phyloP scores from a whole-genome alignment of 2,329 filamentous ascomycete species.

The Orbilia blumenaviensis region DNA sequence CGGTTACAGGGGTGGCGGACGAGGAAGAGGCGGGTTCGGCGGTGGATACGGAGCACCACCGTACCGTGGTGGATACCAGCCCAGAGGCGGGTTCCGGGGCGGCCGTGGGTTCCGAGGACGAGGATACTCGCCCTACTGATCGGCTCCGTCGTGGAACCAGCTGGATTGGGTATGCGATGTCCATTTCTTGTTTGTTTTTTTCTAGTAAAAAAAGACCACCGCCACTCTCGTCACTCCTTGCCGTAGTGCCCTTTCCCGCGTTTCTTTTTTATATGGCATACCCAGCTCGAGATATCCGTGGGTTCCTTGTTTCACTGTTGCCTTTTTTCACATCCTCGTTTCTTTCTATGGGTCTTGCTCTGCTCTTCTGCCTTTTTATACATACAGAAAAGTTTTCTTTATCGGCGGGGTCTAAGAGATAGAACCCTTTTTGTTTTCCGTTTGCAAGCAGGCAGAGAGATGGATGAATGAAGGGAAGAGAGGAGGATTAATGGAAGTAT shows the following conservation, averaged over 20 bases:
- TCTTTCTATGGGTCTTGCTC: constrained; percentile 7
- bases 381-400: constrained; percentile 45
- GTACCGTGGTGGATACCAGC: constrained; percentile 50
- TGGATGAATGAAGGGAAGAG: background rate
- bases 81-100: constrained; percentile 65
- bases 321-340: too few species aligned
- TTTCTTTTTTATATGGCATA: background rate
- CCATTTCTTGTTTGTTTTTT: background rate
- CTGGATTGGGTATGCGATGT: constrained; percentile 8
- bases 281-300: constrained; percentile 3
- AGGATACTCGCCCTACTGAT: constrained; percentile 73
- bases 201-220: background rate
- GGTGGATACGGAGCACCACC: constrained; percentile 64
- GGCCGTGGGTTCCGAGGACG: constrained; percentile 69
- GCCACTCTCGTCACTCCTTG: background rate
- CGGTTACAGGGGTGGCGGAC: constrained; percentile 62
- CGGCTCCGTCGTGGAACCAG: constrained; percentile 2
- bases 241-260: background rate
- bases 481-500: constrained; percentile 40
- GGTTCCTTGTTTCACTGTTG: constrained; percentile 21
- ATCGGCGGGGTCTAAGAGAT: background rate
- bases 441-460: background rate
- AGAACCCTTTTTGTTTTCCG: constrained; percentile 38
- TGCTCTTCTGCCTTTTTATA: constrained; percentile 17
- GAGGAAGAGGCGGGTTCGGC: constrained; percentile 65